Conservation (phyloP, 73 alveolate species). For the Breviolum minutum region DNA sequence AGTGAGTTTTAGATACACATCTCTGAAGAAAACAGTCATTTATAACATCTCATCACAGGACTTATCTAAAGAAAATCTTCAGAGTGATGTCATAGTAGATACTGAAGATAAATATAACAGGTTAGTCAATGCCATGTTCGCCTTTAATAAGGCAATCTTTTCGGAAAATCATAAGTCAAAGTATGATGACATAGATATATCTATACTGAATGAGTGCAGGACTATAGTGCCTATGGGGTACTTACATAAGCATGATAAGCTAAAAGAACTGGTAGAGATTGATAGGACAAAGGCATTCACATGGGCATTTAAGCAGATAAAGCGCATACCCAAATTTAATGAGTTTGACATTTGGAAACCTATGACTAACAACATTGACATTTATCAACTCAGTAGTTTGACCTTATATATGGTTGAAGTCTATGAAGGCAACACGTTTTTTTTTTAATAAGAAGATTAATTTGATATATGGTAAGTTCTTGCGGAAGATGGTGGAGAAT, state of each 20-base stretch:
- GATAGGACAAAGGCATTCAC: neutral
- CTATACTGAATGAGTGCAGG: constrained; percentile 22
- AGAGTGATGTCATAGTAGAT: neutral
- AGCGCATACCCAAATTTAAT: neutral
- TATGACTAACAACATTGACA: neutral
- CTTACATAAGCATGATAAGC: neutral
- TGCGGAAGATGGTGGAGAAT: neutral
- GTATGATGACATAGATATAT: neutral
- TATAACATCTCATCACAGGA: neutral
- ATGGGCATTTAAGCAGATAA: neutral
- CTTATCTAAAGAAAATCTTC: neutral
- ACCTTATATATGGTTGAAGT: constrained; percentile 11
- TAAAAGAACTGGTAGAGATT: neutral
- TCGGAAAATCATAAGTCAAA: neutral
- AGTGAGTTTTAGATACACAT: neutral
- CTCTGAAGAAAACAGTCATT: neutral
- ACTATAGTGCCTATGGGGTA: neutral
- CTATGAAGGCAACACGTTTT: neutral
- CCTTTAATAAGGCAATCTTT: neutral
- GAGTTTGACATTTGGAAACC: constrained; percentile 17
- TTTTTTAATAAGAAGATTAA: neutral
- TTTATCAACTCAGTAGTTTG: neutral
- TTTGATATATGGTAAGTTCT: neutral
- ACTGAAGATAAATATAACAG: neutral
- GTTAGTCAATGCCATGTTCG: neutral